Evolutionary conservation across 176 grass and related monocot species (phyloP), one percentile per base, ranked within the genome.

Genomic region (Phoenix dactylifera): DNA sequence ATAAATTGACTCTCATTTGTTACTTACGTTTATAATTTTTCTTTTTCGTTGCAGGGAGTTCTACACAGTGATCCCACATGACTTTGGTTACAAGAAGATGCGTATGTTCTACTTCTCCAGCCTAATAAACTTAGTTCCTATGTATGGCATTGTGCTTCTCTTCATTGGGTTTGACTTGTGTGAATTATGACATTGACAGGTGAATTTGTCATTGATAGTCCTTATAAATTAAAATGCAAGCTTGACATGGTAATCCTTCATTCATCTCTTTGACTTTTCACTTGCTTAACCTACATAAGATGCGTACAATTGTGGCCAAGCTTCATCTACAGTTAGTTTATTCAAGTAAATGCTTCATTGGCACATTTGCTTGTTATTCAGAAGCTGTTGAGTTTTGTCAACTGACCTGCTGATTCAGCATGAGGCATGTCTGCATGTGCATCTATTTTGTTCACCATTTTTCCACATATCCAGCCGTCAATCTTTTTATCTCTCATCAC

Each of bases 71-170:
- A 96, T 96, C 64, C 92, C 92, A 80, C 92, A 96, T 88, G 92
- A 96, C 71, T 90, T 96, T 51, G 92, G 92, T 65, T 96, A 90
- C 59, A 90, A 49, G 77, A 96, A 83, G 53, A 96, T 96, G 92
- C 5, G 83, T 96, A 73, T 77, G 92, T 80, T 55, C 69, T 25
- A 52, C 71, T 65, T 59, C 73, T 76, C 23, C 50, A 73, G n/a
- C 55, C 69, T 69, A 26, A 3, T 62, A 14, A 12, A 18, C 23
- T 51, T 14, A 5, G 55, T 55, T 15, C 67, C 32, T 12, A 56
- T 79, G 76, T 59, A 57, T 49, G 29, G 44, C 29, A 39, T 60
- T 24, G 32, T 59, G 16, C 25, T 79, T 59, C 57, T 64, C 49
- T 23, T 4, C 73, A 57, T 22, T 44, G 73, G 51, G 57, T 60